Percentiles rank a stretch among this genome's conserved stretches.
These are phyloP conservation scores for Furcasterigmium furcatum DNA, from an alignment of 2,329 filamentous ascomycete genomes.

Conservation along the genomic window DNA sequence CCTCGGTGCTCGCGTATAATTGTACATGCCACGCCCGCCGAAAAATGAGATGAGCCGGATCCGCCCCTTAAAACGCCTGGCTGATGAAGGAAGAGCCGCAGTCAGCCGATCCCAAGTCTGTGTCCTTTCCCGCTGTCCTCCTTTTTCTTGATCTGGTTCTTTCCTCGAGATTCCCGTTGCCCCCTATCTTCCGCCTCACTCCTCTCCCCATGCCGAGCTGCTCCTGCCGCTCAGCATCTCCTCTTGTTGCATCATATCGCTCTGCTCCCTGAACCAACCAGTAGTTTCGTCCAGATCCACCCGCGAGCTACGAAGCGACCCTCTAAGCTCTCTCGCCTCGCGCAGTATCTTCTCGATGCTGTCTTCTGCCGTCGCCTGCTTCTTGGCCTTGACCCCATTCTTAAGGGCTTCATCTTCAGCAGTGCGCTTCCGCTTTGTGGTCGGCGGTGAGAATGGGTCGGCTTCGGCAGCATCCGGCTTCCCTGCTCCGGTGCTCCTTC, in stretches of 20 bases:
- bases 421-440: slow-evolving; percentile 18
- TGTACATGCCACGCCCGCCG: neutral
- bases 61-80: neutral
- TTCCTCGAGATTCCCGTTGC: too few species aligned
- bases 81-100: too few species aligned
- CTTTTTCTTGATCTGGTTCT: too few species aligned
- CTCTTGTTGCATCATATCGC: slow-evolving; percentile 35
- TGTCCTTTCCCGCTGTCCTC: too few species aligned
- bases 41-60: neutral
- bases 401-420: slow-evolving; percentile 10
- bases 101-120: too few species aligned
- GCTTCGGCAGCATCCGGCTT: slow-evolving; percentile 8
- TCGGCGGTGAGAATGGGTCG: slow-evolving; percentile 12
- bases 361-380: slow-evolving; percentile 22
- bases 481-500: slow-evolving; percentile 4
- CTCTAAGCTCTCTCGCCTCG: slow-evolving; percentile 31
- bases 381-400: slow-evolving; percentile 14
- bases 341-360: slow-evolving; percentile 35
- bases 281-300: slow-evolving; percentile 42
- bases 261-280: slow-evolving; percentile 44
- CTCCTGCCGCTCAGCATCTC: slow-evolving; percentile 25
- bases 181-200: slow-evolving; percentile 2
- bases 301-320: slow-evolving; percentile 33
- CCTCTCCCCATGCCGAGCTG: slow-evolving; percentile 28
- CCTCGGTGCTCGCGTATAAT: too few species aligned